Evolutionary conservation across 495 filamentous ascomycete genomes (phyloP), one percentile per base, ranked within the genome.

Genomic region (Talaromyces borbonicus): DNA sequence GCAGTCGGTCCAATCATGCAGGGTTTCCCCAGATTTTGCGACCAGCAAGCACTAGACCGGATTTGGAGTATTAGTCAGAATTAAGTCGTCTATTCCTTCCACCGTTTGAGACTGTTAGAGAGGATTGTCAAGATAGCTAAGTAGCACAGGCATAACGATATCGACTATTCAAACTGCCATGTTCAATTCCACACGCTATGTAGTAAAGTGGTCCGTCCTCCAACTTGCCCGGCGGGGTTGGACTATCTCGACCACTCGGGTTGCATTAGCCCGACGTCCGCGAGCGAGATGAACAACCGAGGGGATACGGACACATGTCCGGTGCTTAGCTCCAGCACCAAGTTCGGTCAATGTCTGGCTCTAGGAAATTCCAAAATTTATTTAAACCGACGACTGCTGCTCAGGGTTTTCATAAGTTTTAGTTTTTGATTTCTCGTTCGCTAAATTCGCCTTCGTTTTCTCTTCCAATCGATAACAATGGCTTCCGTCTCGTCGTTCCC

Each of bases 401-500:
- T 41, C 9, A 26, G 5, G n/a, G 23, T 3, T 2, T 40, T 11
- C 20, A 24, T 15, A 11, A 5, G 15, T 25, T 7, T 6, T 41
- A 20, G 8, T 8, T 3, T 41, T 19, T 41, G 5, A 18, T 15
- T 11, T 41, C 15, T 12, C 19, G n/a, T 2, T 39, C 18, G 36
- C n/a, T n/a, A n/a, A n/a, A n/a, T n/a, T 39, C 18, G 36, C 24
- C 36, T 36, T 18, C 3, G n/a, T 6, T 36, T n/a, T 2, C 14
- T 16, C 5, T 15, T 35, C 18, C n/a, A 37, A 12, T 22, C 5
- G 16, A 37, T 8, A 12, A 61, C 29, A 48, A 72, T 71, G 68
- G 56, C 57, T 50, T 62, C 61, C 18, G 51, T 52, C 36, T 42
- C 51, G 1, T 44, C 60, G 29, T 71, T 72, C 42, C 68, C 68